phyloP scores from a whole-genome alignment of 1,139 yeast genomes.

The Lodderomyces metapsilosis region DNA sequence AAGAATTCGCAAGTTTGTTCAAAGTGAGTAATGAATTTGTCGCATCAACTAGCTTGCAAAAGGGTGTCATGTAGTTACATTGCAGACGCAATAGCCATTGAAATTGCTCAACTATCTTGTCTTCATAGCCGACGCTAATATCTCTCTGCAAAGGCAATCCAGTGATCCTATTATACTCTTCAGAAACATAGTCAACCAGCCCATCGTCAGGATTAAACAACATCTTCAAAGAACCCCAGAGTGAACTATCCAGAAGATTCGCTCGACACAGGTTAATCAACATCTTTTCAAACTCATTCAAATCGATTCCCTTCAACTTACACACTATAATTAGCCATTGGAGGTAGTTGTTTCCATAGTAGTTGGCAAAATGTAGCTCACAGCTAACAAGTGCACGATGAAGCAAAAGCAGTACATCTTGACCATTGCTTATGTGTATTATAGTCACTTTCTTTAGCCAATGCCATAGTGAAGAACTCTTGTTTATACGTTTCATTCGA shows the following conservation, averaged over 20 bases:
- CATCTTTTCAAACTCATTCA: conserved; percentile 4
- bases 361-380: conserved; percentile 40
- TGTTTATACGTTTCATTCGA: conserved; percentile 37
- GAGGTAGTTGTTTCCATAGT: conserved; percentile 36
- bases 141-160: not conserved
- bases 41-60: conserved; percentile 5
- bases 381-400: conserved; percentile 29
- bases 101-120: conserved; percentile 10
- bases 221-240: conserved; percentile 28
- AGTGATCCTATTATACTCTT: conserved; percentile 7
- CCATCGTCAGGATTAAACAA: not conserved
- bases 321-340: conserved; percentile 28
- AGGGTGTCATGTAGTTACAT: conserved; percentile 15
- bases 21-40: conserved; percentile 1
- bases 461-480: conserved; percentile 44
- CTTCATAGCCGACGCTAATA: not conserved
- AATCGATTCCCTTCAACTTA: conserved; percentile 7
- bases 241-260: conserved; percentile 26
- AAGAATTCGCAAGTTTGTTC: not conserved
- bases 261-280: conserved; percentile 6
- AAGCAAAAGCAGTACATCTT: not conserved
- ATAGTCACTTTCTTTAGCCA: conserved; percentile 31
- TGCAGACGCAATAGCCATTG: conserved; percentile 17
- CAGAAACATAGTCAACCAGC: conserved; percentile 2
- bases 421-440: conserved; percentile 3